Base-by-base conservation (phyloP, 2,329 filamentous ascomycete species). In the Scortechinia acanthostroma region DNA sequence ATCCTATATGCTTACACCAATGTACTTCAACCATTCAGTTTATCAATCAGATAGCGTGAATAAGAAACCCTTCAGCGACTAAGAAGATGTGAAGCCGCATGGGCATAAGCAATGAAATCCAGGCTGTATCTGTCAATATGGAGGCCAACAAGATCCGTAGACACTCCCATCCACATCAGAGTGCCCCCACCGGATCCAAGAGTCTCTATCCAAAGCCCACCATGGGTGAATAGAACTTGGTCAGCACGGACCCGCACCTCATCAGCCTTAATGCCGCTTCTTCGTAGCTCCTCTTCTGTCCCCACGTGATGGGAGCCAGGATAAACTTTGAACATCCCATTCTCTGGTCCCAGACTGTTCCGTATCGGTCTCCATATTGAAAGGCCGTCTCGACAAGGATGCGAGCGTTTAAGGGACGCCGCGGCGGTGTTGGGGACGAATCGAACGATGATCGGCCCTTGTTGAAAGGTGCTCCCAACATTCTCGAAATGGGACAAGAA, bases 121-220 rank as follows among this genome's bases (percentile, higher is more conserved):
- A 30, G n/a, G n/a, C 25, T 30, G 25, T 30, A 30, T n/a, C n/a
- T 30, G 25, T 30, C 25, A n/a, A 30, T n/a, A n/a, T 30, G 25
- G 25, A 30, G 25, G n/a, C 25, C 25, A n/a, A 30, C n/a, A n/a
- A 30, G 10, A 10, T 30, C 25, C 25, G 25, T 30, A 30, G 25
- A 30, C 25, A 30, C 25, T n/a, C 25, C 25, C n/a, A n/a, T 30
- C 25, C 25, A 30, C 25, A 30, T 30, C 25, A 30, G n/a, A 30
- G n/a, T 10, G n/a, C 25, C 25, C 10, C 25, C n/a, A 10, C 25
- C 25, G 25, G 10, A 10, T 10, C 25, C 25, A 10, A 10, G 10
- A 10, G 10, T 10, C 25, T 30, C 25, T 30, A 30, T 30, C 25
- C 25, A 30, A 30, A 30, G 25, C 25, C 25, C 25, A n/a, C 25